Percentiles rank a stretch among this genome's conserved stretches.
These are phyloP conservation scores for Cladobotryum mycophilum DNA, from an alignment of 2,329 filamentous ascomycete genomes.

Conservation along the genomic window DNA sequence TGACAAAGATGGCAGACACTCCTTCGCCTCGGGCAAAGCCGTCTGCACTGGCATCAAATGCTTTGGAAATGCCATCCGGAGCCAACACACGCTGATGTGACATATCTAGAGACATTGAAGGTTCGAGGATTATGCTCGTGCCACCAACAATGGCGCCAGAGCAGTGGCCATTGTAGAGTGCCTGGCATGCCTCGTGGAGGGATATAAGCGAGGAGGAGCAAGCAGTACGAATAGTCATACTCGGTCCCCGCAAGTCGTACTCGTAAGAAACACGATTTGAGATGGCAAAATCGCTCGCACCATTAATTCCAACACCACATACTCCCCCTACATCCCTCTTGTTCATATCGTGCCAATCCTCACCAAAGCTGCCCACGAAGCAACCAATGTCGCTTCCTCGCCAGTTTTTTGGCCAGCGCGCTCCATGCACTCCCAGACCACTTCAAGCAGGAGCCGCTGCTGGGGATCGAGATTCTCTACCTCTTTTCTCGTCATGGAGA, in stretches of 20 bases:
- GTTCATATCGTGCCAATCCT: background rate
- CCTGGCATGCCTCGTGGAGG: constrained; percentile 3
- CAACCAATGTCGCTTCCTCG: background rate
- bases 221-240: background rate
- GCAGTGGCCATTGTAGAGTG: constrained; percentile 1
- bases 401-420: background rate
- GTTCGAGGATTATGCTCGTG: constrained; percentile 25
- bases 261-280: constrained; percentile 11
- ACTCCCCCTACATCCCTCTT: background rate
- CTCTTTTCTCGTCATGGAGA: background rate
- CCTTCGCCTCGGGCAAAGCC: constrained; percentile 35
- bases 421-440: background rate
- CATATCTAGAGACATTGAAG: constrained; percentile 5
- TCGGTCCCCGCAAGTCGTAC: constrained; percentile 8
- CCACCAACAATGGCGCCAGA: constrained; percentile 24
- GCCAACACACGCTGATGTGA: background rate
- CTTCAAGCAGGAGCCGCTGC: constrained; percentile 1
- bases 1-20: constrained; percentile 34
- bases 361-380: constrained; percentile 1
- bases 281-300: background rate
- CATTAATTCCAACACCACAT: background rate
- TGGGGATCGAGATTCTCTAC: background rate
- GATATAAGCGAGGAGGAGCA: constrained; percentile 8
- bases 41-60: constrained; percentile 1
- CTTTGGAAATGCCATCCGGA: background rate